Percentiles rank a stretch among this genome's conserved stretches.
Conservation (phyloP, 2,329 filamentous ascomycete genomes). For the Colletotrichum siamense region DNA sequence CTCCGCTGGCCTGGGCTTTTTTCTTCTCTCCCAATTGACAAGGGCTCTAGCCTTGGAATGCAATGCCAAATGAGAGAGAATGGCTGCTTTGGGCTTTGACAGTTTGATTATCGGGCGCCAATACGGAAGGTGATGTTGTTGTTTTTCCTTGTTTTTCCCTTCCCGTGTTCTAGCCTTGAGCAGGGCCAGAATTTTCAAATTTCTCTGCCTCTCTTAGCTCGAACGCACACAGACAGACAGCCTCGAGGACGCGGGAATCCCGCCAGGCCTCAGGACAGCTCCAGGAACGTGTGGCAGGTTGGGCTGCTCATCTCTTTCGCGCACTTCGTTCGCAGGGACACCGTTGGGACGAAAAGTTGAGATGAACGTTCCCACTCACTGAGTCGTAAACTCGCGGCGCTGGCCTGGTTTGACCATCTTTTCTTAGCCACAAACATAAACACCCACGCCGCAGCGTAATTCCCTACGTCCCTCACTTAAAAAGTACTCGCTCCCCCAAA, state of each 20-base stretch:
- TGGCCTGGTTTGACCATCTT: neutral
- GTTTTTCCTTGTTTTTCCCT: neutral
- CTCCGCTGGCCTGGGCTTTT: neutral
- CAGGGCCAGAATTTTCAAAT: neutral
- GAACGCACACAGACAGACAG: neutral
- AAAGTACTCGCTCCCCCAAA: neutral
- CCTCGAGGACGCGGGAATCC: neutral
- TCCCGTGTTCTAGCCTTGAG: neutral
- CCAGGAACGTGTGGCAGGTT: neutral
- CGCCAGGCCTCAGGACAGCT: neutral
- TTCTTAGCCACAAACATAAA: neutral
- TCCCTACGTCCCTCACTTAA: neutral
- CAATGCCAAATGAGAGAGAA: neutral
- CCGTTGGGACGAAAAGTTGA: slow-evolving; percentile 14
- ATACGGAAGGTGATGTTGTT: neutral
- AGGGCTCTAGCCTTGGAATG: slow-evolving; percentile 15
- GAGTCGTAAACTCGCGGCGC: slow-evolving; percentile 7
- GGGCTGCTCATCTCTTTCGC: neutral
- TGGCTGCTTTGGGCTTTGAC: neutral
- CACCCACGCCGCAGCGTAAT: neutral
- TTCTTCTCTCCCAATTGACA: neutral
- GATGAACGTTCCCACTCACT: slow-evolving; percentile 11
- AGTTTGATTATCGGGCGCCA: slow-evolving; percentile 19
- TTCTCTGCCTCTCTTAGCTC: neutral
- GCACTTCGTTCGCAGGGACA: neutral